A percentile compares a stretch with the other conserved stretches of the same genome.
These are phyloP conservation scores for Triangularia setosa DNA, from an alignment of 2,329 filamentous ascomycete species.

Conservation along the genomic window DNA sequence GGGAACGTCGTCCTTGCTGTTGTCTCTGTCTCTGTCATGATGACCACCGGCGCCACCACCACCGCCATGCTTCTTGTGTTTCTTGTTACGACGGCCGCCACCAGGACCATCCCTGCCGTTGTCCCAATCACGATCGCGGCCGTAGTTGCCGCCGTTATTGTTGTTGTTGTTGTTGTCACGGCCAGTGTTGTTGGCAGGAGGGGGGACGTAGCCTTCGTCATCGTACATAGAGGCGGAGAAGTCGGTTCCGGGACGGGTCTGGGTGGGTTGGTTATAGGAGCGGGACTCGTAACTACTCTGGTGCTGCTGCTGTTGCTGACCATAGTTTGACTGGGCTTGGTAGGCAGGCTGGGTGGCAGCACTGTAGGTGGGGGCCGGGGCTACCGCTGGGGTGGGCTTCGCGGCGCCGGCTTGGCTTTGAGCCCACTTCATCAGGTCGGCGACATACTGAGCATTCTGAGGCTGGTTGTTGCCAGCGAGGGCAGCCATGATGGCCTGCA, in stretches of 20 bases:
- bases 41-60: constrained; percentile 31
- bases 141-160: neutral
- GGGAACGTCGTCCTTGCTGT: constrained; percentile 21
- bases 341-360: neutral
- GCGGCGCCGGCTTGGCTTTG: constrained; percentile 10
- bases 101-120: constrained; percentile 19
- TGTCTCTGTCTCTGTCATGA: constrained; percentile 31
- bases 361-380: neutral
- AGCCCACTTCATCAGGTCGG: constrained; percentile 21
- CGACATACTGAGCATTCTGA: constrained; percentile 21
- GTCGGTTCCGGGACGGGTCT: constrained; percentile 5
- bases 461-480: constrained; percentile 11
- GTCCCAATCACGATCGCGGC: constrained; percentile 13
- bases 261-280: neutral
- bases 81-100: constrained; percentile 24
- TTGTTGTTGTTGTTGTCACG: constrained; percentile 10
- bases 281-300: neutral
- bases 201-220: constrained; percentile 9
- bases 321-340: neutral
- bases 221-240: constrained; percentile 13
- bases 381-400: neutral
- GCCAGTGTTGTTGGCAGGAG: constrained; percentile 7
- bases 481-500: constrained; percentile 21
- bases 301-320: constrained; percentile 3
- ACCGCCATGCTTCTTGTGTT: constrained; percentile 23